These are phyloP conservation scores for Lagenidium sp. DNA, from an alignment of 352 stramenopile genomes.

Conservation along the genomic window DNA sequence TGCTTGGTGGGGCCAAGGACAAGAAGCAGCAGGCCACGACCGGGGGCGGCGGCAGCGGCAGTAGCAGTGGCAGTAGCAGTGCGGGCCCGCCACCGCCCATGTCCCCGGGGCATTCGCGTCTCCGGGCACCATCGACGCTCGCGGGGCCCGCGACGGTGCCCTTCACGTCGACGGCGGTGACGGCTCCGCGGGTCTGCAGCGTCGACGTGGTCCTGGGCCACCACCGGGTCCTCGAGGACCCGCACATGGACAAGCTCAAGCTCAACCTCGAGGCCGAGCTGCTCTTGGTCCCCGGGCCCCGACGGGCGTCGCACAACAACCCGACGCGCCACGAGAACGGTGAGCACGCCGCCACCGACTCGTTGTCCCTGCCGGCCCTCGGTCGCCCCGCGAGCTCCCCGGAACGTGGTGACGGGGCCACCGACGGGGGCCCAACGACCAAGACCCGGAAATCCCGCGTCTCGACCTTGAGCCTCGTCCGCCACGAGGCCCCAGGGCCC, in stretches of 20 bases:
- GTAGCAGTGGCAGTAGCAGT: slow-evolving; percentile 4
- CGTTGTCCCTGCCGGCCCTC: too few relatives aligned
- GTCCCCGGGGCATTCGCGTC: slow-evolving; percentile 12
- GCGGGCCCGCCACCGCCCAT: too few relatives aligned
- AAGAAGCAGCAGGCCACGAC: not conserved
- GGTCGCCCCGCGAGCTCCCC: too few relatives aligned
- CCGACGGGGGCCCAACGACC: too few relatives aligned
- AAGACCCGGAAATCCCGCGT: too few relatives aligned
- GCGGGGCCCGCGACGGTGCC: slow-evolving; percentile 3
- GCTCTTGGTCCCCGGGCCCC: slow-evolving; percentile 10
- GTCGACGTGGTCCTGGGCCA: slow-evolving; percentile 40
- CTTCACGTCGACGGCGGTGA: slow-evolving; percentile 11
- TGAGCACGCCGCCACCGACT: too few relatives aligned
- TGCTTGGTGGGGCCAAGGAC: too few relatives aligned
- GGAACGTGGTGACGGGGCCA: too few relatives aligned
- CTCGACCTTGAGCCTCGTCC: slow-evolving; percentile 14
- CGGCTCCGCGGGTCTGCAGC: slow-evolving; percentile 38
- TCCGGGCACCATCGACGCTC: slow-evolving; percentile 5
- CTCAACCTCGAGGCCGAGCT: slow-evolving; percentile 55
- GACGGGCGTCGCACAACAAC: slow-evolving; percentile 6
- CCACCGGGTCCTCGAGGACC: slow-evolving; percentile 40
- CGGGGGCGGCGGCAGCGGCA: not conserved
- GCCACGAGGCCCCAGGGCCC: slow-evolving; percentile 9
- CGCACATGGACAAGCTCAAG: slow-evolving; percentile 41
- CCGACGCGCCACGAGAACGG: too few relatives aligned